phyloP scores from a whole-genome alignment of 2,329 filamentous ascomycete species.

The Cercospora nicotianae region DNA sequence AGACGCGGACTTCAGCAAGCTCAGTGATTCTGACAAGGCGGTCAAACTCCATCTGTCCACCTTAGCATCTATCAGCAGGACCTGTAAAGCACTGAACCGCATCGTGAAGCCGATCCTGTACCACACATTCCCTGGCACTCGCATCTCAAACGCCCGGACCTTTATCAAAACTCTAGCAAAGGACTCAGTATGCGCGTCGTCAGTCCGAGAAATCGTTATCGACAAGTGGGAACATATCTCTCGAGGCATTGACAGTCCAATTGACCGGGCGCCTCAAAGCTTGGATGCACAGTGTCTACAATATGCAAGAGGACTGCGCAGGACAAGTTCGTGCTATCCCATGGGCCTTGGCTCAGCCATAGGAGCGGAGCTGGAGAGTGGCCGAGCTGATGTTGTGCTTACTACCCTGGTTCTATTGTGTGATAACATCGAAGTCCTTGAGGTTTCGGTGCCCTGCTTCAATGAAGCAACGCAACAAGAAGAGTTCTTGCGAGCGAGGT shows the following conservation, averaged over 20 bases:
- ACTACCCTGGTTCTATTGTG: slow-evolving; percentile 14
- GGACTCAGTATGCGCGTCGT: no score
- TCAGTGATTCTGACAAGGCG: slow-evolving; percentile 13
- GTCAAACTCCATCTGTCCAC: slow-evolving; percentile 16
- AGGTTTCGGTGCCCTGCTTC: slow-evolving; percentile 13
- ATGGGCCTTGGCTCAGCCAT: slow-evolving; percentile 13
- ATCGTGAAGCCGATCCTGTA: slow-evolving; percentile 17
- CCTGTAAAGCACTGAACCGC: slow-evolving; percentile 13
- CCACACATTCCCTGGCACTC: slow-evolving; percentile 12
- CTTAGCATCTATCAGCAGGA: slow-evolving; percentile 11
- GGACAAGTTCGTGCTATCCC: slow-evolving; percentile 16
- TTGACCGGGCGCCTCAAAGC: slow-evolving; percentile 13
- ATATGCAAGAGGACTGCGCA: slow-evolving; percentile 12
- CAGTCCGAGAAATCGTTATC: slow-evolving; percentile 14
- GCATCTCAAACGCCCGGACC: slow-evolving; percentile 13
- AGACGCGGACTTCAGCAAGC: slow-evolving; percentile 4
- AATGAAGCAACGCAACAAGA: slow-evolving; percentile 6
- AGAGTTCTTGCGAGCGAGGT: slow-evolving; percentile 1
- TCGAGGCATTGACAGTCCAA: background rate
- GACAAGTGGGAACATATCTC: slow-evolving; percentile 19
- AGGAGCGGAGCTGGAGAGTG: slow-evolving; percentile 17
- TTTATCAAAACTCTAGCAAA: slow-evolving; percentile 14
- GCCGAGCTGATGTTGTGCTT: slow-evolving; percentile 18
- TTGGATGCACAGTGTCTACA: slow-evolving; percentile 16
- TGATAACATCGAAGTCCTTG: slow-evolving; percentile 15